Evolutionary conservation across 2,329 filamentous ascomycete species (phyloP).

Genomic region (Aureobasidium lini): DNA sequence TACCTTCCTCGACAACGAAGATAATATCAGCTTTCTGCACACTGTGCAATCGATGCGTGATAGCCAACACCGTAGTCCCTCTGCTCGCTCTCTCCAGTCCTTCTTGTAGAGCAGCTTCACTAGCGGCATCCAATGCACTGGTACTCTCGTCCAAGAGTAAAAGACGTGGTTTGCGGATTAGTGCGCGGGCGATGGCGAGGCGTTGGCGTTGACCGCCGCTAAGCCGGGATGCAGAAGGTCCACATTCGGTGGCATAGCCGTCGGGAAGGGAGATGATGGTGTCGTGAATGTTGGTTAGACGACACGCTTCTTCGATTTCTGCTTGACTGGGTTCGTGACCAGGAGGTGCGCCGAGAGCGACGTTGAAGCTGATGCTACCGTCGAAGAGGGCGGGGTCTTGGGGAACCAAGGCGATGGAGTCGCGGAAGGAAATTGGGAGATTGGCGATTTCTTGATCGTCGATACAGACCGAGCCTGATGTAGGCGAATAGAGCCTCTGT

Average conservation of each 20-base stretch:
- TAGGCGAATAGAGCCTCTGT: slow-evolving; percentile 38
- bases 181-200: slow-evolving; percentile 35
- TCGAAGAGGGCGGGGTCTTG: slow-evolving; percentile 40
- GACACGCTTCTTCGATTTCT: slow-evolving; percentile 30
- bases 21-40: neutral
- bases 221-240: neutral
- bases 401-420: slow-evolving; percentile 35
- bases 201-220: slow-evolving; percentile 35
- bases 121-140: slow-evolving; percentile 29
- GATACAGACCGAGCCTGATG: slow-evolving; percentile 30
- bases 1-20: neutral
- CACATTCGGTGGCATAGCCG: neutral
- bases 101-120: neutral
- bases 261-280: slow-evolving; percentile 38
- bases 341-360: slow-evolving; percentile 29
- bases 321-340: slow-evolving; percentile 19
- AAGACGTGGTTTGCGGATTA: slow-evolving; percentile 35
- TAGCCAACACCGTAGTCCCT: neutral
- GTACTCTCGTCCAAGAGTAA: slow-evolving; percentile 38
- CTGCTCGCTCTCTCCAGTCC: neutral
- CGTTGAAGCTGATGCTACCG: slow-evolving; percentile 37
- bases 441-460: slow-evolving; percentile 35
- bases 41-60: neutral
- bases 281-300: slow-evolving; percentile 37
- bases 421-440: slow-evolving; percentile 28